These are phyloP conservation scores for Neoscytalidium dimidiatum DNA, from an alignment of 2,329 filamentous ascomycete genomes.

Conservation along the genomic window DNA sequence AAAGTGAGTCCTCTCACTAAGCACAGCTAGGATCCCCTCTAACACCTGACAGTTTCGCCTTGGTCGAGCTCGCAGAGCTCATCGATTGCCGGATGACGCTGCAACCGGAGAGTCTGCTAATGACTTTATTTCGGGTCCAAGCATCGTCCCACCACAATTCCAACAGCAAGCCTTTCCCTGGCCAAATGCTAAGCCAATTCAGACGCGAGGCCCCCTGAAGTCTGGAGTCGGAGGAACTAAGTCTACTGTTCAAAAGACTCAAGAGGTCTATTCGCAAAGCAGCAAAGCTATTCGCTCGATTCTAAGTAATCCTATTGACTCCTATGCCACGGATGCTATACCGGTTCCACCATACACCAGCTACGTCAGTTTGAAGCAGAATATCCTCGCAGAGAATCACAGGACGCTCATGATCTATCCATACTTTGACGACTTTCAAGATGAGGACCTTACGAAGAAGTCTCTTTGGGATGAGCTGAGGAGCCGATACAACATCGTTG, in stretches of 20 bases:
- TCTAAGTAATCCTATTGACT: background rate
- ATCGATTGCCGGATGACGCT: background rate
- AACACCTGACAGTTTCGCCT: background rate
- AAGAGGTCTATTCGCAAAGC: background rate
- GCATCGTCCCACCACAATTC: background rate
- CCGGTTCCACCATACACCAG: conserved; percentile 42
- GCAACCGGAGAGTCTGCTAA: background rate
- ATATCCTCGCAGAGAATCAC: conserved; percentile 44
- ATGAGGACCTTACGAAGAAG: conserved; percentile 20
- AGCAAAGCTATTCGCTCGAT: background rate
- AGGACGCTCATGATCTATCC: conserved; percentile 42
- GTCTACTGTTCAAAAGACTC: background rate
- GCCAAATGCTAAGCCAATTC: background rate
- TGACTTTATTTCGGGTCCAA: conserved; percentile 6
- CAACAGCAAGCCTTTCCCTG: conserved; percentile 1
- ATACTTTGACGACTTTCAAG: conserved; percentile 32
- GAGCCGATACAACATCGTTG: conserved; percentile 31
- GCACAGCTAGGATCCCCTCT: too few species aligned
- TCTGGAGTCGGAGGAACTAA: background rate
- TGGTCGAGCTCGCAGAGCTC: conserved; percentile 5
- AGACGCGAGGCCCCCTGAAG: background rate
- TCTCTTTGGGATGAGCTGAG: conserved; percentile 30
- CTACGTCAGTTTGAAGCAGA: conserved; percentile 44
- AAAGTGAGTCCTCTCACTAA: too few species aligned
- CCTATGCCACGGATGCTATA: conserved; percentile 22